Evolutionary conservation across 805 yeast species (phyloP), one percentile per base, ranked within the genome.

Genomic region (Cyberlindnera euphorbiiphila): DNA sequence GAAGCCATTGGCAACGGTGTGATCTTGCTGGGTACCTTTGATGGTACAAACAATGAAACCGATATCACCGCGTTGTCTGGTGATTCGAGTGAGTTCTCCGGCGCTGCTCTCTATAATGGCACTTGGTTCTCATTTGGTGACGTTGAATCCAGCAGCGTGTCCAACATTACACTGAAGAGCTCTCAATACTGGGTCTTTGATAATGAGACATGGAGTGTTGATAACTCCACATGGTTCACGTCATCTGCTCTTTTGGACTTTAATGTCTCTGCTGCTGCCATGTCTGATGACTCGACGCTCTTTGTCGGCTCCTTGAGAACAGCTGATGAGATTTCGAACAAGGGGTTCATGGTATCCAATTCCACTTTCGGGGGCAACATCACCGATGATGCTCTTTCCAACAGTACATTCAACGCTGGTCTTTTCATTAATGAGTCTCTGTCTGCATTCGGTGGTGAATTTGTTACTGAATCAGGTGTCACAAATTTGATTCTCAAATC

Each of bases 361-460:
- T 32, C 45, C 8, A 30, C 34, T 12, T 10, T 40, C 13, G 33
- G 28, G 8, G 50, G 54, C 8, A 61, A 47, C 28, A 36, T 53
- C 16, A 52, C 53, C 2, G 11, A 25, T 20, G 48, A 46, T 22
- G 14, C 36, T 3, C 17, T 45, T 22, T n/a, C 32, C 3, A 19
- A 51, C 31, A 50, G 57, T 31, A 23, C 48, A 2, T 42, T 69
- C 17, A 46, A 56, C 34, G 44, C 55, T 35, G 78, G 73, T 11
- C 46, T 58, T 2, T 69, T 57, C 43, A 49, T 69, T 32, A 81
- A 84, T 53, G 62, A 63, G 10, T 55, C 78, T 0, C 43, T 70
- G 9, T 61, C 78, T 27, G 71, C 74, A 0, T 59, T 83, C 33
- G 88, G 85, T 8, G 93, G 91, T 15, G 57, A 62, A 4, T 78